phyloP scores from a whole-genome alignment of 2,329 filamentous ascomycete species.

The Pyrenochaeta sp. region DNA sequence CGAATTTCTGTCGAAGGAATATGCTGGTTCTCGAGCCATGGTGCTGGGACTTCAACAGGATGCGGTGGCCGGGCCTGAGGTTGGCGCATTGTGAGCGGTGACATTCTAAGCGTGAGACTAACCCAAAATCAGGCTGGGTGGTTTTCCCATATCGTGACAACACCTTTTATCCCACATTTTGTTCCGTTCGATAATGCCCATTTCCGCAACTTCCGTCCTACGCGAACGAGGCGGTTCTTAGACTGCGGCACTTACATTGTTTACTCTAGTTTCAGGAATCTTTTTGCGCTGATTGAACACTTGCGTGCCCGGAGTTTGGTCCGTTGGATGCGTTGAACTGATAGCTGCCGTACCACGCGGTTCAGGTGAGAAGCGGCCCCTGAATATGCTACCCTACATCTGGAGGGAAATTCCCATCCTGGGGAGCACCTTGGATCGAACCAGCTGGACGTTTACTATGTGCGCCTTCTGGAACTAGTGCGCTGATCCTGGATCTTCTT shows the following conservation, averaged over 20 bases:
- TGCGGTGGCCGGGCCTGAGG: not conserved
- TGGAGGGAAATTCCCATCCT: not conserved
- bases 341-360: not conserved
- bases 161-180: constrained; percentile 5
- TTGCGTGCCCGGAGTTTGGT: not conserved
- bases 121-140: not conserved
- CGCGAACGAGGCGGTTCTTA: not conserved
- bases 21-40: not conserved
- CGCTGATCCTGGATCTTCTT: not conserved
- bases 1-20: not conserved
- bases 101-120: not conserved
- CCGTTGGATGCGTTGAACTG: not conserved
- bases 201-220: not conserved
- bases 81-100: not conserved
- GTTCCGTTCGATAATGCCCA: not conserved
- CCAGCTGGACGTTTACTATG: not conserved
- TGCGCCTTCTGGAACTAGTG: not conserved
- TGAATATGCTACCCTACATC: not conserved
- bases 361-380: not conserved
- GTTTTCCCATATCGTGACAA: constrained; percentile 8
- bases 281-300: not conserved
- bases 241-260: not conserved
- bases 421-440: not conserved
- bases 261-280: not conserved
- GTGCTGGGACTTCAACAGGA: not conserved